Base-by-base conservation (phyloP, 2,329 filamentous ascomycete genomes). In the Albophoma yamanashiensis region DNA sequence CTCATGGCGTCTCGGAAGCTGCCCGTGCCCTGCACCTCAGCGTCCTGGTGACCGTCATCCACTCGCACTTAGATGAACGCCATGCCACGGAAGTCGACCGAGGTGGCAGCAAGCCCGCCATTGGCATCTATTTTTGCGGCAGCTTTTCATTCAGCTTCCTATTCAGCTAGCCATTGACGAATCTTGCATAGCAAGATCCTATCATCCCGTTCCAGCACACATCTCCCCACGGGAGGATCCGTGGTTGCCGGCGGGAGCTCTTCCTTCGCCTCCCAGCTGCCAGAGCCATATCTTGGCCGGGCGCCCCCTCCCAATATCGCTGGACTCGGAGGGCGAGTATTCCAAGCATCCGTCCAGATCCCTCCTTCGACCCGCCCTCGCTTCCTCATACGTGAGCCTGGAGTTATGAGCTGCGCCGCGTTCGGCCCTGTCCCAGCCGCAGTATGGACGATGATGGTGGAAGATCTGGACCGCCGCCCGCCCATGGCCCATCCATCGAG, bases 1-100 rank as follows among this genome's bases (percentile, higher is more conserved):
- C 22, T 39, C 38, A 25, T 4, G 12, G 9, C n/a, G 43, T 38
- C 39, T 61, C 62, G 62, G 60, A 63, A 61, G 56, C 58, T 63
- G 58, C 47, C 61, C 61, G 61, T 50, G 61, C 52, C 40, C 55
- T 39, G 42, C 55, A 52, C 34, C n/a, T n/a, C n/a, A n/a, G n/a
- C 22, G 40, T 58, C 27, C 22, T 50, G 25, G 40, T 34, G 56
- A 58, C 56, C 27, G 27, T 39, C 43, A 31, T 45, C 34, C 31
- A 36, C 38, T 52, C 39, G 50, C 25, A 39, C 39, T 6, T 47
- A 5, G 31, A 55, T 36, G 34, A 47, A 50, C 34, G 47, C 53
- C 58, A 36, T 47, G 22, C 52, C 45, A 53, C 62, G 59, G 58
- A 64, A 62, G 61, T 62, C 59, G 61, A 58, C 62, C 59, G 61